These are phyloP conservation scores for Aschersonia sp. DNA, from an alignment of 2,329 filamentous ascomycete species.

Conservation along the genomic window DNA sequence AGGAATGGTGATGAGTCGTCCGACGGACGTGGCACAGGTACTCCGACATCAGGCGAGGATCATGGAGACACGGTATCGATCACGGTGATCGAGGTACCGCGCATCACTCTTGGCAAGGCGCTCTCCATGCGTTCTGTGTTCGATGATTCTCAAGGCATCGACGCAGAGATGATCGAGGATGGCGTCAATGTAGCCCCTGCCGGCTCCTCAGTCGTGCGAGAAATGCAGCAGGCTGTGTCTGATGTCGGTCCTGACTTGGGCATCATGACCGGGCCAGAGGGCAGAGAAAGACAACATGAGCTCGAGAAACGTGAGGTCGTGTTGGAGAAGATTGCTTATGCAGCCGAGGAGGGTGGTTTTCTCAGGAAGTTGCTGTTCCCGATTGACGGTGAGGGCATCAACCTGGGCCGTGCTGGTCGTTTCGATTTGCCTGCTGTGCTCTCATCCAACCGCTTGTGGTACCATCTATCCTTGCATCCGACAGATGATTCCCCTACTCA, in stretches of 20 bases:
- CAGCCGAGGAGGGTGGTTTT: constrained; percentile 70
- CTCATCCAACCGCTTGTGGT: constrained; percentile 83
- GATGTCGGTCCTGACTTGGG: constrained; percentile 69
- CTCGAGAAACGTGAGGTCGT: constrained; percentile 71
- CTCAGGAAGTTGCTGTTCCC: constrained; percentile 73
- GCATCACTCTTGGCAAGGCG: constrained; percentile 69
- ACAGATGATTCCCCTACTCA: constrained; percentile 72
- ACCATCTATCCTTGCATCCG: constrained; percentile 81
- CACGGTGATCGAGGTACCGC: constrained; percentile 75
- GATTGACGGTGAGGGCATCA: constrained; percentile 61
- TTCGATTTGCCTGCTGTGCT: constrained; percentile 64
- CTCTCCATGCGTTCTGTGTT: constrained; percentile 83
- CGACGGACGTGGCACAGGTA: constrained; percentile 46
- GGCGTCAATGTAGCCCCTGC: constrained; percentile 62
- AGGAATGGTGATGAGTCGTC: constrained; percentile 52
- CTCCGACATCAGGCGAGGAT: constrained; percentile 56
- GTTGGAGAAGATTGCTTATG: constrained; percentile 74
- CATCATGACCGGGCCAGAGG: constrained; percentile 50
- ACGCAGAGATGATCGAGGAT: constrained; percentile 93
- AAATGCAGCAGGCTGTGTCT: constrained; percentile 71
- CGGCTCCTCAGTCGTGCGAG: constrained; percentile 70
- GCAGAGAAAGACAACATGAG: constrained; percentile 61
- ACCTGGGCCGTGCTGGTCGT: constrained; percentile 61
- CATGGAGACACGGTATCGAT: constrained; percentile 75
- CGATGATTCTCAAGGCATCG: constrained; percentile 85